These are phyloP conservation scores for Claviceps citrina DNA, from an alignment of 2,329 filamentous ascomycete species.

Conservation along the genomic window DNA sequence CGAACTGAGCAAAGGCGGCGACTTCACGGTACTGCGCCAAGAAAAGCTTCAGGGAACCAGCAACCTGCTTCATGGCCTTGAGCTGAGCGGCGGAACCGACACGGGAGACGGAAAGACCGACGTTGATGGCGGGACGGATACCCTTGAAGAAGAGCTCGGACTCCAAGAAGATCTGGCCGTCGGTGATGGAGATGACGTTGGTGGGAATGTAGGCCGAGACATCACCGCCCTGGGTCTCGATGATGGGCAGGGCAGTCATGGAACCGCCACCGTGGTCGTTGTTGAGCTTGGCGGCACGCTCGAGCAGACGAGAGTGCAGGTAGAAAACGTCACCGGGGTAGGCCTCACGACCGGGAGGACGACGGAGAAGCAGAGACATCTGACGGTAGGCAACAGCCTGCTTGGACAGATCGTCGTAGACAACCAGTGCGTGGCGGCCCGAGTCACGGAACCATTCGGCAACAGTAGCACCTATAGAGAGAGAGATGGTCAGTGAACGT, in stretches of 20 bases:
- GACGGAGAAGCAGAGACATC: slow-evolving; percentile 95
- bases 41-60: slow-evolving; percentile 99
- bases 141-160: slow-evolving; percentile 99
- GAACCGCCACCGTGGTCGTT: slow-evolving; percentile 88
- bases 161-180: slow-evolving; percentile 99
- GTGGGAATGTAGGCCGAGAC: slow-evolving; percentile 99
- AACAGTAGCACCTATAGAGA: slow-evolving; percentile 23
- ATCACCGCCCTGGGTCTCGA: slow-evolving; percentile 99
- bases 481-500: not conserved
- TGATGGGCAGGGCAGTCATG: slow-evolving; percentile 90
- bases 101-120: slow-evolving; percentile 99
- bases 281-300: slow-evolving; percentile 99
- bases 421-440: slow-evolving; percentile 75
- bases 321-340: slow-evolving; percentile 99
- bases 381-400: slow-evolving; percentile 97
- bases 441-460: slow-evolving; percentile 68
- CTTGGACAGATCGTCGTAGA: slow-evolving; percentile 94
- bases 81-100: slow-evolving; percentile 98
- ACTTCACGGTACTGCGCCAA: slow-evolving; percentile 99
- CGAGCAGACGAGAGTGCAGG: slow-evolving; percentile 95
- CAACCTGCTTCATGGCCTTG: slow-evolving; percentile 99
- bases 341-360: slow-evolving; percentile 96
- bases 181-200: slow-evolving; percentile 99
- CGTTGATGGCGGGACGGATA: slow-evolving; percentile 99
- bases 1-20: slow-evolving; percentile 98